Percentiles rank a stretch among this genome's conserved stretches.
Conservation (phyloP, 2,329 filamentous ascomycete species). For the Colletotrichum simmondsii region DNA sequence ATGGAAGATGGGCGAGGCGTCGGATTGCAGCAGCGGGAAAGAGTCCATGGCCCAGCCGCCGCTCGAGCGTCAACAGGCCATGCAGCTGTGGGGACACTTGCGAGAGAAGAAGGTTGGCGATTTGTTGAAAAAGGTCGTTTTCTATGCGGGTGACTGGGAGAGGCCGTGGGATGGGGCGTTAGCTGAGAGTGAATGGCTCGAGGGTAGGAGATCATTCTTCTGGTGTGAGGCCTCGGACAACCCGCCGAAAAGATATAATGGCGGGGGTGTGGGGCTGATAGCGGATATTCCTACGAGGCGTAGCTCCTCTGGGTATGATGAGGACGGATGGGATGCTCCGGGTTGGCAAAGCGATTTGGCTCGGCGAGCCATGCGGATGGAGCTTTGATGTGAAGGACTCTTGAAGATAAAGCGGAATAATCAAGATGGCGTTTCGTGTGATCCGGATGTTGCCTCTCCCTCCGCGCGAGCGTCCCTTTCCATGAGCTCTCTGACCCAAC, state of each 20-base stretch:
- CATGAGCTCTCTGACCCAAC: slow-evolving; percentile 17
- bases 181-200: not conserved
- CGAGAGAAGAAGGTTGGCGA: not conserved
- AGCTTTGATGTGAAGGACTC: not conserved
- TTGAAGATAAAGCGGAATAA: too few relatives aligned
- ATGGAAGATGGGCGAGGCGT: not conserved
- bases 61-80: not conserved
- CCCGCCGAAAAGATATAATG: too few relatives aligned
- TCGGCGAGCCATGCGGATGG: not conserved
- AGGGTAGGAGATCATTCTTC: not conserved
- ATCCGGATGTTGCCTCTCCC: too few relatives aligned
- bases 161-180: slow-evolving; percentile 6
- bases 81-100: not conserved
- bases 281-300: not conserved
- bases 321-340: too few relatives aligned
- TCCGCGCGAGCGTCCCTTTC: not conserved
- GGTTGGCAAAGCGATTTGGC: not conserved
- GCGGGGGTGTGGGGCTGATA: not conserved
- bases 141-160: slow-evolving; percentile 17
- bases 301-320: not conserved
- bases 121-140: not conserved
- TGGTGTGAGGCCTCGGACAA: not conserved
- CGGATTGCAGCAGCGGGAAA: not conserved
- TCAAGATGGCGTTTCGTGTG: not conserved
- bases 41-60: not conserved